These are phyloP conservation scores for Pythium sp. DNA, from an alignment of 352 stramenopile genomes.

Conservation along the genomic window DNA sequence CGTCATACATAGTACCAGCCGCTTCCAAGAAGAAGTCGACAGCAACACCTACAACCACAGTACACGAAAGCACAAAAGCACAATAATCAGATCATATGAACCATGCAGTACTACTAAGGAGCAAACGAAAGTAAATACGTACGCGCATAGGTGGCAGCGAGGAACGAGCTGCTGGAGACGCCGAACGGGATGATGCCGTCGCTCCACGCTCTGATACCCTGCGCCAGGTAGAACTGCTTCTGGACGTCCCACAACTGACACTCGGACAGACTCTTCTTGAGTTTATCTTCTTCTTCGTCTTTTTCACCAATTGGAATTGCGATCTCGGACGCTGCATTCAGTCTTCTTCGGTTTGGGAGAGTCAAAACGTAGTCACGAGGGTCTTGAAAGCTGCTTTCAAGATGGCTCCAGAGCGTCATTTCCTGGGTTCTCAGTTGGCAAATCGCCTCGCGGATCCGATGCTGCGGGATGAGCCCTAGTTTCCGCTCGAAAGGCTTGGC, in stretches of 20 bases:
- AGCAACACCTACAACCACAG: slow-evolving; percentile 22
- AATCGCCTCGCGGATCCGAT: slow-evolving; percentile 37
- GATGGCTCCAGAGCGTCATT: slow-evolving; percentile 27
- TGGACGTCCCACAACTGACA: slow-evolving; percentile 70
- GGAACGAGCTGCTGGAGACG: slow-evolving; percentile 76
- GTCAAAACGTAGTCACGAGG: neutral
- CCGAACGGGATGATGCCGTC: slow-evolving; percentile 69
- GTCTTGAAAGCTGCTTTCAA: slow-evolving; percentile 14
- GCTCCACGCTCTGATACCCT: slow-evolving; percentile 76
- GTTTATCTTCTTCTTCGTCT: neutral
- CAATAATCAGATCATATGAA: too few relatives aligned
- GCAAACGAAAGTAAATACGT: slow-evolving; percentile 2
- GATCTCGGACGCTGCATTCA: neutral
- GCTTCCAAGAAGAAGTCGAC: slow-evolving; percentile 45
- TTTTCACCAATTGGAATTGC: neutral
- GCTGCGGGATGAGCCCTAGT: slow-evolving; percentile 42
- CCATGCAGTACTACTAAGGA: too few relatives aligned
- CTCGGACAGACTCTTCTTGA: slow-evolving; percentile 34
- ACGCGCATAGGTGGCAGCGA: slow-evolving; percentile 65
- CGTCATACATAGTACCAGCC: neutral
- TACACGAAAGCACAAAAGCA: neutral
- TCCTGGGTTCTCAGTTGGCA: slow-evolving; percentile 24
- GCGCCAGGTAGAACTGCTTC: slow-evolving; percentile 77
- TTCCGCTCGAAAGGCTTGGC: slow-evolving; percentile 49
- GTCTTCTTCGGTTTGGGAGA: neutral